Base-by-base conservation (phyloP, 169 alveolate genomes). In the Plasmodium ovale region DNA sequence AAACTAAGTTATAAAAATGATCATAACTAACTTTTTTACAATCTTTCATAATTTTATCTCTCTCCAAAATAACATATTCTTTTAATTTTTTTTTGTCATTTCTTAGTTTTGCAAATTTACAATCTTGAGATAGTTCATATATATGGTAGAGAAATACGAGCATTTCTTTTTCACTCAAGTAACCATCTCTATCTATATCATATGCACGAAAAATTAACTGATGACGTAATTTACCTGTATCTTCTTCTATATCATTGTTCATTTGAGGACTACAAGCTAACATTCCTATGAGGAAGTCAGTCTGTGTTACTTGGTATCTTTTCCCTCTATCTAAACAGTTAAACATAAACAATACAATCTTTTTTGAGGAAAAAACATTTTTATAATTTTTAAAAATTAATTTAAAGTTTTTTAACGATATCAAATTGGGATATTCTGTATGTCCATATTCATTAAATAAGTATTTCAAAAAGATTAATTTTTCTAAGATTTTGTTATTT, bases 191-290 rank as follows among this genome's bases (percentile, higher is more conserved):
- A 42, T 92, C 90, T 14, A 92, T 14, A 51, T 93, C 96, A 35
- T 93, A 93, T 9, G 95, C 95, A 16, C 96, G 69, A 67, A 93
- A 93, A 10, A 93, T 88, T 74, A 92, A 94, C 58, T 93, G 96
- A 49, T 92, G 87, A 3, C 96, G 87, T 70, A 93, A 68, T 44
- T 87, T 91, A 1, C 96, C 96, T 4, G 92, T 6, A 65, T 92
- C 82, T 35, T 88, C 65, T 27, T 19, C 44, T 23, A 87, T 87
- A 56, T 88, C 87, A 47, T 92, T 87, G 0, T 39, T 42, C 51
- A 92, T 92, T 44, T 89, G 94, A 19, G 96, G 96, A 12, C 95
- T 92, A 72, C 96, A 93, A 0, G 96, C 88, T 65, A 93, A 25
- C 95, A 93, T 92, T 3, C 96, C 96, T 6, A 92, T 87, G 12